Base-by-base conservation (phyloP, 1,139 yeast species). In the Hemisphaericaspora lyxosophila region DNA sequence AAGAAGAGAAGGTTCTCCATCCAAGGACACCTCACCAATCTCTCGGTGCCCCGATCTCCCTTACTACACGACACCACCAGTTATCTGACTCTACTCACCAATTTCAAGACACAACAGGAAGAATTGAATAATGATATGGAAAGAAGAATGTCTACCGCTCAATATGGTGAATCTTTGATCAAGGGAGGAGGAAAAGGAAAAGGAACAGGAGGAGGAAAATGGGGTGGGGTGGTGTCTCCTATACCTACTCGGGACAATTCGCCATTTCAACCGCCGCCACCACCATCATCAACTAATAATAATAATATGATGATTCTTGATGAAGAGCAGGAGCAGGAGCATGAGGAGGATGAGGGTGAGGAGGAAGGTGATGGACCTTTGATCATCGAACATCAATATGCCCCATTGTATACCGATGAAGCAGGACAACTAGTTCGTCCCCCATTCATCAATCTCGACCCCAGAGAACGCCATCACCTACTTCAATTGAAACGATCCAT, bases 391-490 rank as follows among this genome's bases (percentile, higher is more conserved):
- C 58, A 55, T 26, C 67, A 62, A 26, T 60, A 60, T 48, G 65
- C 67, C 1, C 62, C 68, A 1, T 45, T 64, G 29, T 67, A 67
- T 43, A 51, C 51, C 17, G 75, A 70, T 42, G 57, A 54, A 4
- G 57, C 60, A 1, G 75, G 75, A 2, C 63, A 67, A 40, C 49
- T 67, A 35, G 70, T 64, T 2, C 56, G 77, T 36, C 76, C 77
- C 0, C 75, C 76, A n/a, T 67, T 70, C 46, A 69, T 71, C 26
- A 68, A 67, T 37, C 57, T 70, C 34, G 75, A 70, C 39, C 77
- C 76, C 0, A 48, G 64, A 25, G 76, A 71, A 47, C 55, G 77
- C 31, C 67, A 70, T 45, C 70, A 68, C 13, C 54, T 71, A 34
- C 50, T 71, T 30, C 73, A 67, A 44, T 50, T 70, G 38, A 71